Percentiles rank a stretch among this genome's conserved stretches.
phyloP scores from a whole-genome alignment of 2,329 filamentous ascomycete species.

The Apiospora arundinis region DNA sequence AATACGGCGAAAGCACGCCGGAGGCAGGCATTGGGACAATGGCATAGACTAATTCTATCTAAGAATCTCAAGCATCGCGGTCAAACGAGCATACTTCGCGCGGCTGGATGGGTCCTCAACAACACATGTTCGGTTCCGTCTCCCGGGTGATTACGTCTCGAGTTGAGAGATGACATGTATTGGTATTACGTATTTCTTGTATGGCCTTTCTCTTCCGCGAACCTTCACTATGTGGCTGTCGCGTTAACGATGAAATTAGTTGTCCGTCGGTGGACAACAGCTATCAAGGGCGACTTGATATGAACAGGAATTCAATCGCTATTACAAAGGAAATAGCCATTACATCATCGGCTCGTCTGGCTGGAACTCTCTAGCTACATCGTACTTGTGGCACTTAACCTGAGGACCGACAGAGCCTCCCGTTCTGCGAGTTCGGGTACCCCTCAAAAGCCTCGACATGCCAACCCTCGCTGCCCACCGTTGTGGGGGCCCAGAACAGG shows the following conservation, averaged over 20 bases:
- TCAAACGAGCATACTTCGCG: neutral
- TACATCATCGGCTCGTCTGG: neutral
- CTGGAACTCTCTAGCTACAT: neutral
- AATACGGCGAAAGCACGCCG: conserved; percentile 25
- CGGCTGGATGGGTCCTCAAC: neutral
- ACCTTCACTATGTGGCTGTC: neutral
- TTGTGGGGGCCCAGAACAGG: conserved; percentile 46
- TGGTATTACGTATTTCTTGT: neutral
- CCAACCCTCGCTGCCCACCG: conserved; percentile 60
- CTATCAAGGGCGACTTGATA: neutral
- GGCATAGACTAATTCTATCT: conserved; percentile 25
- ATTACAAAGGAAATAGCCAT: neutral
- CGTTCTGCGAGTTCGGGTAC: conserved; percentile 41
- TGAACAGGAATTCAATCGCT: neutral
- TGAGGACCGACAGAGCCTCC: conserved; percentile 42
- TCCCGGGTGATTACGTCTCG: neutral
- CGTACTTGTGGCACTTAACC: too few relatives aligned
- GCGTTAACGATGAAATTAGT: neutral
- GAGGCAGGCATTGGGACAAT: conserved; percentile 15
- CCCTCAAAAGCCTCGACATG: conserved; percentile 40
- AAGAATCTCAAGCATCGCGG: conserved; percentile 22
- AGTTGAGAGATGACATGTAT: neutral
- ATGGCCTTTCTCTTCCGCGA: neutral
- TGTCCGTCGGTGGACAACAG: neutral
- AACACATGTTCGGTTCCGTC: neutral